phyloP scores from a whole-genome alignment of 2,329 filamentous ascomycete species.

The Fusarium duplospermum region DNA sequence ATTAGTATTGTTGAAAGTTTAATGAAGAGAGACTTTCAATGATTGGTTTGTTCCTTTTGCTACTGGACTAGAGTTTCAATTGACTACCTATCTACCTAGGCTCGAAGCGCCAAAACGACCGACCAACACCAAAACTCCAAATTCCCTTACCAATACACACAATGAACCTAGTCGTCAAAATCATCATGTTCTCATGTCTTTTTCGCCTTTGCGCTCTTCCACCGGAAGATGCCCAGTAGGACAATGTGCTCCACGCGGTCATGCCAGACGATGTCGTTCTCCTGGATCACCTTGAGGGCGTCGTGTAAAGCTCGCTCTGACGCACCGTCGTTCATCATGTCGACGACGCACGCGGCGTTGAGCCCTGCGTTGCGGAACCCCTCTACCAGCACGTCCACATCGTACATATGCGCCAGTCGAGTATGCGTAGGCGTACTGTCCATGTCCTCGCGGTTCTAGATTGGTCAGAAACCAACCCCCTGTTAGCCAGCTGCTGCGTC shows the following conservation, averaged over 20 bases:
- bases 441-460: constrained; percentile 29
- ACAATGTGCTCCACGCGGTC: constrained; percentile 29
- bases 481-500: constrained; percentile 14
- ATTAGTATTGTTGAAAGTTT: neutral
- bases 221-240: constrained; percentile 27
- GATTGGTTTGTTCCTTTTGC: neutral
- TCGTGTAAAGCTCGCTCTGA: constrained; percentile 31
- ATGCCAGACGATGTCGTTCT: constrained; percentile 33
- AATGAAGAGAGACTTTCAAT: neutral
- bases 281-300: constrained; percentile 33
- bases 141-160: neutral
- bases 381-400: constrained; percentile 35
- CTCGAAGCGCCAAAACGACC: neutral
- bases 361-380: constrained; percentile 35
- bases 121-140: neutral
- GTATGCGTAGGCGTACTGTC: constrained; percentile 38
- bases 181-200: neutral
- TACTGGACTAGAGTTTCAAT: constrained; percentile 1
- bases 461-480: neutral
- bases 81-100: neutral
- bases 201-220: constrained; percentile 13
- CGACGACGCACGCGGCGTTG: constrained; percentile 33
- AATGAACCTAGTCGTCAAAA: neutral
- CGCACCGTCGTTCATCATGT: constrained; percentile 36
- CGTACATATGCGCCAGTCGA: constrained; percentile 36